phyloP scores from a whole-genome alignment of 345 rosid genomes.

The Pelargonium nanum region DNA sequence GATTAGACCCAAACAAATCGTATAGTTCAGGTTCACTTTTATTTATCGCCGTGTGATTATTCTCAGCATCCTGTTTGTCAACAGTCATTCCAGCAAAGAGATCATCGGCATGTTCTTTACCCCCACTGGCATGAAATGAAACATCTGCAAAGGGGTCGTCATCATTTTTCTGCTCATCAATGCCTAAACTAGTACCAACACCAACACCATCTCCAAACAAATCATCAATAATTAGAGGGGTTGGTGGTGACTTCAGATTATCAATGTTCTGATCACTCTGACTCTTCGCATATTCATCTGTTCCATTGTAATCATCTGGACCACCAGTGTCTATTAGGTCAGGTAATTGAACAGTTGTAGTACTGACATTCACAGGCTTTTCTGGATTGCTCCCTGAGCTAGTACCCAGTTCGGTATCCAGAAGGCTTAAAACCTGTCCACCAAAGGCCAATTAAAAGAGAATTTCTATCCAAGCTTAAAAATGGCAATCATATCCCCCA shows the following conservation, averaged over 20 bases:
- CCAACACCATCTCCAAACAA: constrained; percentile 55
- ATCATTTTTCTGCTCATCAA: constrained; percentile 32
- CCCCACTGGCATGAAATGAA: constrained; percentile 51
- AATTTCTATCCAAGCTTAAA: background rate
- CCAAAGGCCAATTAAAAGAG: constrained; percentile 1
- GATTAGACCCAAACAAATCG: constrained; percentile 53
- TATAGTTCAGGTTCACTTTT: constrained; percentile 36
- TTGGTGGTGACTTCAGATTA: constrained; percentile 21
- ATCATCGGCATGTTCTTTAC: constrained; percentile 37
- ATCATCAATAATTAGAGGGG: constrained; percentile 60
- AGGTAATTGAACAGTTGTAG: constrained; percentile 40
- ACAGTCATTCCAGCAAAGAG: constrained; percentile 78
- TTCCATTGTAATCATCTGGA: constrained; percentile 33
- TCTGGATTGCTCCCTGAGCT: constrained; percentile 30
- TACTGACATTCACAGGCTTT: constrained; percentile 37
- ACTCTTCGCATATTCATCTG: constrained; percentile 29
- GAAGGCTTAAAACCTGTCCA: constrained; percentile 67
- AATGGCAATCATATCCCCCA: background rate
- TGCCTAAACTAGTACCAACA: constrained; percentile 24
- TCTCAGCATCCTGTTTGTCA: constrained; percentile 32
- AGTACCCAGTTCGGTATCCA: constrained; percentile 43
- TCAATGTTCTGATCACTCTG: constrained; percentile 28
- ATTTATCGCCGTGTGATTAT: constrained; percentile 20
- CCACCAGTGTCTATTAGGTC: constrained; percentile 76
- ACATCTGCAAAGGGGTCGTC: constrained; percentile 88